Percentiles rank a stretch among this genome's conserved stretches.
These are phyloP conservation scores for Neurospora sp. DNA, from an alignment of 495 filamentous ascomycete genomes.

Conservation along the genomic window DNA sequence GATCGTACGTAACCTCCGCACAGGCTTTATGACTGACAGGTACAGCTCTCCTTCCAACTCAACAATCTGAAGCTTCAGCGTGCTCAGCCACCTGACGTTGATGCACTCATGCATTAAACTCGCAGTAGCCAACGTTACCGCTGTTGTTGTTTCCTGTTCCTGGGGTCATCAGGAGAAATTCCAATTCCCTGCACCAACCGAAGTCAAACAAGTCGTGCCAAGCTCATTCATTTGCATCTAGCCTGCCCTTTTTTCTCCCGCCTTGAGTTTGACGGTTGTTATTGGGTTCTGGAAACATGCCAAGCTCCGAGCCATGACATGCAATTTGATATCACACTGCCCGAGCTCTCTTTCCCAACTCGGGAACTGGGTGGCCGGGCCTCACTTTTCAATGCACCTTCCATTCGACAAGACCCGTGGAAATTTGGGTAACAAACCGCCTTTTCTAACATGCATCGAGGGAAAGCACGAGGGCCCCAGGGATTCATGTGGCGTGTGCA, in stretches of 20 bases:
- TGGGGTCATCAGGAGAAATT: background rate
- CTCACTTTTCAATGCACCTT: background rate
- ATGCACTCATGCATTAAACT: background rate
- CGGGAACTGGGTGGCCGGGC: background rate
- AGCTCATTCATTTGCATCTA: background rate
- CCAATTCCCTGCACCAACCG: background rate
- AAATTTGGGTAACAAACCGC: background rate
- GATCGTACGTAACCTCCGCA: background rate
- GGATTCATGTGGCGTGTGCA: background rate
- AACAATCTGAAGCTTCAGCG: background rate
- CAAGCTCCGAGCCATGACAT: background rate
- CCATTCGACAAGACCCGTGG: background rate
- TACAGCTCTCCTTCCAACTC: background rate
- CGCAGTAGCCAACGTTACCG: background rate
- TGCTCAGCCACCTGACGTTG: background rate
- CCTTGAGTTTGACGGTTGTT: background rate
- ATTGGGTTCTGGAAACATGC: background rate
- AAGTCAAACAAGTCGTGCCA: background rate
- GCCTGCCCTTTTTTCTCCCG: background rate
- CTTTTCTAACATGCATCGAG: background rate
- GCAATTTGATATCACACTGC: background rate
- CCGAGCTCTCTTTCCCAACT: background rate
- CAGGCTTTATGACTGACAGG: background rate
- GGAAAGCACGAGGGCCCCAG: background rate
- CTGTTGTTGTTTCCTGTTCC: background rate